Percentiles rank a stretch among this genome's conserved stretches.
Conservation (phyloP, 2,329 filamentous ascomycete genomes). For the Trichoderma asperellum region DNA sequence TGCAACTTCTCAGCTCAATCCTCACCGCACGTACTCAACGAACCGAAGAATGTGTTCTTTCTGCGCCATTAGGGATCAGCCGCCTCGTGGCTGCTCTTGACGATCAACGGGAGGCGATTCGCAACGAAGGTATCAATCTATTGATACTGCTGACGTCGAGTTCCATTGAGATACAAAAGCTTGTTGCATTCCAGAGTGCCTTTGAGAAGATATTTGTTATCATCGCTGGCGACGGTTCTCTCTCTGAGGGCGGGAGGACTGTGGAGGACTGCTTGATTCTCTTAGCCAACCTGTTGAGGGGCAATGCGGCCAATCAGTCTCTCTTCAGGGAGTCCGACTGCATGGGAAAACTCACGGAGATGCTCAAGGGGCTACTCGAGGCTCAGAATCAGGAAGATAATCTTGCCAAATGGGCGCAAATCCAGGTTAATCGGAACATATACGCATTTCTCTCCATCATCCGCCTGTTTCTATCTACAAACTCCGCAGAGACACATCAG, state of each 20-base stretch:
- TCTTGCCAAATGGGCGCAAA: constrained; percentile 73
- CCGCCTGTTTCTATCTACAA: constrained; percentile 79
- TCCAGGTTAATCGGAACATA: constrained; percentile 84
- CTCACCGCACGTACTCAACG: constrained; percentile 83
- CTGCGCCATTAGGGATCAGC: constrained; percentile 84
- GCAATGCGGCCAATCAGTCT: constrained; percentile 90
- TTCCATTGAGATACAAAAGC: constrained; percentile 87
- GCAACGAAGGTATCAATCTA: constrained; percentile 85
- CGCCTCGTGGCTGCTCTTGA: constrained; percentile 83
- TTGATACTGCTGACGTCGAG: constrained; percentile 86
- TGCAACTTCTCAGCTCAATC: constrained; percentile 88
- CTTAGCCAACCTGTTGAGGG: constrained; percentile 82
- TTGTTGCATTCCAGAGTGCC: constrained; percentile 93
- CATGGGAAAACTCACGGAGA: constrained; percentile 69
- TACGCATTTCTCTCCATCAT: constrained; percentile 88
- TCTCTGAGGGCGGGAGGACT: constrained; percentile 80
- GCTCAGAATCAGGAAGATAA: constrained; percentile 58
- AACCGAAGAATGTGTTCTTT: constrained; percentile 92
- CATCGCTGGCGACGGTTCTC: constrained; percentile 78
- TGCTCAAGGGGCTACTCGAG: constrained; percentile 65
- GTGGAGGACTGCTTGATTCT: constrained; percentile 94
- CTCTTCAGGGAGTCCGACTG: constrained; percentile 91
- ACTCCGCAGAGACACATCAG: constrained; percentile 76
- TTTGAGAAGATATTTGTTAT: constrained; percentile 86
- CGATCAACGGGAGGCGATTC: constrained; percentile 81